A percentile compares a stretch with the other conserved stretches of the same genome.
These are phyloP conservation scores for Otatea glauca DNA, from an alignment of 176 grass and related monocot genomes.

Conservation along the genomic window DNA sequence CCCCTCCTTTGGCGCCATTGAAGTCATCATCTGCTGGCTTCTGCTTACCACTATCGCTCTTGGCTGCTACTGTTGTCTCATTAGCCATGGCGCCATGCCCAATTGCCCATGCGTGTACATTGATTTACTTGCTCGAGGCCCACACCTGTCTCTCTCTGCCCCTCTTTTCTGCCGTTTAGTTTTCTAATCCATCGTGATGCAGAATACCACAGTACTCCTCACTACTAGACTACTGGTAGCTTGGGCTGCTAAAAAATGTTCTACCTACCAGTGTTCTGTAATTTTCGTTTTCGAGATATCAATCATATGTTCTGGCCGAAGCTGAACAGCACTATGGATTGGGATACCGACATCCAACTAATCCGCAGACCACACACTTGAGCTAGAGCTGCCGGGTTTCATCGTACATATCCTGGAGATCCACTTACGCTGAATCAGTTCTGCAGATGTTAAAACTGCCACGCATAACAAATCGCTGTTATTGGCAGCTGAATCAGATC, in stretches of 20 bases:
- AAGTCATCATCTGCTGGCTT: background rate
- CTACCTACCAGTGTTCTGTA: too few species aligned
- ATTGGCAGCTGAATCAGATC: background rate
- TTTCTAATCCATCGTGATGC: background rate
- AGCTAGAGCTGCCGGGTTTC: background rate
- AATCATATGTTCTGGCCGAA: background rate
- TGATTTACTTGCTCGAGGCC: conserved; percentile 13
- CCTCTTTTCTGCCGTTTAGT: background rate
- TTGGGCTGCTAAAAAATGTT: background rate
- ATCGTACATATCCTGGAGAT: background rate
- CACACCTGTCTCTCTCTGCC: background rate
- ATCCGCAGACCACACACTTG: background rate
- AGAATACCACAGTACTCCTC: background rate
- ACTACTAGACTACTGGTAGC: background rate
- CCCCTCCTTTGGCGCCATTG: background rate
- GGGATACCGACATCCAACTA: background rate
- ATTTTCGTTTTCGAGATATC: background rate
- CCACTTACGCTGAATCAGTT: background rate
- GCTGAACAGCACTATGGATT: background rate
- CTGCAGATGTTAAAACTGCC: background rate
- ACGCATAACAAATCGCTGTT: background rate
- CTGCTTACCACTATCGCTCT: background rate
- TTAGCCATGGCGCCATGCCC: background rate
- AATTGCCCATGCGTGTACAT: background rate
- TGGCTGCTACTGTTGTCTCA: background rate